phyloP scores from a whole-genome alignment of 257 asterid species.

The Ocimum tenuiflorum region DNA sequence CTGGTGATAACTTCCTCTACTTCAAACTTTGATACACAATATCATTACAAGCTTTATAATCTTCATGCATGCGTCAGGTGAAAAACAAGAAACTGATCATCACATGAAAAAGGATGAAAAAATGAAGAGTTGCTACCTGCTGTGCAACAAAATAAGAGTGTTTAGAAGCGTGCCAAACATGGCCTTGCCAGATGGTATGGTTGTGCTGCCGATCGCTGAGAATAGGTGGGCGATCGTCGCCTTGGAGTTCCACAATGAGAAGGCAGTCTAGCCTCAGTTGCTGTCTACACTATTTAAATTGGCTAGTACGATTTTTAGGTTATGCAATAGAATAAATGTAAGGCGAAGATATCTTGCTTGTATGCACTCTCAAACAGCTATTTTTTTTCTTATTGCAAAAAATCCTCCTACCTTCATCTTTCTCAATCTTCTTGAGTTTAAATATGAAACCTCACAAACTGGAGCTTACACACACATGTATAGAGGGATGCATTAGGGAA shows the following conservation, averaged over 20 bases:
- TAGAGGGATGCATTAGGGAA: no score
- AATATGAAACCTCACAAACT: no score
- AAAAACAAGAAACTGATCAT: not conserved
- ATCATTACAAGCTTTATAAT: no score
- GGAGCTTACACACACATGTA: no score
- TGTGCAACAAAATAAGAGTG: conserved; percentile 29
- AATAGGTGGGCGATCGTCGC: conserved; percentile 33
- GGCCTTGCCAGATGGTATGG: conserved; percentile 26
- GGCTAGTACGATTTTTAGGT: not conserved
- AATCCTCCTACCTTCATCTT: no score
- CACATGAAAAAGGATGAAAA: not conserved
- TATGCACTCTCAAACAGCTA: no score
- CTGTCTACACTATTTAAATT: not conserved
- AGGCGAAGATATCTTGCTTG: no score
- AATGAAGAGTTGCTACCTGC: conserved; percentile 31
- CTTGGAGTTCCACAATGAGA: conserved; percentile 33
- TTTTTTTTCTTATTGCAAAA: no score
- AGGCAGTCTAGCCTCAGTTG: not conserved
- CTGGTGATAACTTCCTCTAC: not conserved
- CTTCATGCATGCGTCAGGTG: not conserved
- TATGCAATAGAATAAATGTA: not conserved
- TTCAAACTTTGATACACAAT: no score
- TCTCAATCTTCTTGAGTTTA: no score
- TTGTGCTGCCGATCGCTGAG: conserved; percentile 39
- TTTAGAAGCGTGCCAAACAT: conserved; percentile 34